These are phyloP conservation scores for Mycena vitilis DNA, from an alignment of 768 basidiomycete genomes.

Conservation along the genomic window DNA sequence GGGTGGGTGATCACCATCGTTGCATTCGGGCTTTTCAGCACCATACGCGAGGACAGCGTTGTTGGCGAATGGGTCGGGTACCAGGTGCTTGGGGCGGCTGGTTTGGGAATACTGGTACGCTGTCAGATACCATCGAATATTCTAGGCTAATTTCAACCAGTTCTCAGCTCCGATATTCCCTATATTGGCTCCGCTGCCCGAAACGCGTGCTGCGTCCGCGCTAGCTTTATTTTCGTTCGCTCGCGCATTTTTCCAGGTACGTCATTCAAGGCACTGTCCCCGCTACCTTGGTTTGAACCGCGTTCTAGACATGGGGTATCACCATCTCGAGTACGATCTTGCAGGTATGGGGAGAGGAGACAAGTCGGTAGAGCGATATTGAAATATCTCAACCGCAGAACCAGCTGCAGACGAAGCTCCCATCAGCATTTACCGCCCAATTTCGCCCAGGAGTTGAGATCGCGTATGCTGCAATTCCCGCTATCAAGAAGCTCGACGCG, in stretches of 20 bases:
- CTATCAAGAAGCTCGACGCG: conserved; percentile 34
- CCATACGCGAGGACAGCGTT: conserved; percentile 37
- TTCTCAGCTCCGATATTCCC: conserved; percentile 46
- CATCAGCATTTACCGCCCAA: conserved; percentile 1
- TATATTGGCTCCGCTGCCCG: conserved; percentile 50
- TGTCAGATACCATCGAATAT: too few species aligned
- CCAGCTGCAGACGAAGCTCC: conserved; percentile 43
- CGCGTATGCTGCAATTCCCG: conserved; percentile 26
- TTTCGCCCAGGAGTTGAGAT: conserved; percentile 14
- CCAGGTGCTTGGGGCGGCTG: conserved; percentile 37
- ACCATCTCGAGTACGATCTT: conserved; percentile 2
- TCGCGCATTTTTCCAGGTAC: neutral
- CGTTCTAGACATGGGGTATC: conserved; percentile 1
- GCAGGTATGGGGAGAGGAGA: neutral
- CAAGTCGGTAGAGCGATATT: neutral
- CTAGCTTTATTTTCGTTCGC: conserved; percentile 48
- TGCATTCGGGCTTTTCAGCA: conserved; percentile 49
- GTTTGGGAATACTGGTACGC: conserved; percentile 8
- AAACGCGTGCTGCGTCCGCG: conserved; percentile 48
- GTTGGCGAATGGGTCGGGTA: conserved; percentile 41
- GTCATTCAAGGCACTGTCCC: too few species aligned
- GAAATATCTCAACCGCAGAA: conserved; percentile 41
- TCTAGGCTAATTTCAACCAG: conserved; percentile 2
- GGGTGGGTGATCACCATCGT: conserved; percentile 53
- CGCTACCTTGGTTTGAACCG: neutral